A percentile compares a stretch with the other conserved stretches of the same genome.
These are phyloP conservation scores for Chiua virens DNA, from an alignment of 768 basidiomycete genomes.

Conservation along the genomic window DNA sequence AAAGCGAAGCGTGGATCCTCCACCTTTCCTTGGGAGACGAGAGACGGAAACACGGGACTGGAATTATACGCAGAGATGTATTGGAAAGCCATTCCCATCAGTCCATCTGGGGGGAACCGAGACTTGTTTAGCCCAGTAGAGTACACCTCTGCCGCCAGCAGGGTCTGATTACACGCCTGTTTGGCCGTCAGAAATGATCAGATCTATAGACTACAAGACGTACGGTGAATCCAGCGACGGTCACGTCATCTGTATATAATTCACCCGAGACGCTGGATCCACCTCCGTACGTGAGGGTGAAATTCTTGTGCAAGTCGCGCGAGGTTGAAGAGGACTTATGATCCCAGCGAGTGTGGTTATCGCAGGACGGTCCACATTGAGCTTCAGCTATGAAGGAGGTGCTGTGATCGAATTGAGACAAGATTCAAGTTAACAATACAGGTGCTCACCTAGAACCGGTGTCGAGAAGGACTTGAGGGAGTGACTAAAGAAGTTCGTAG, in stretches of 20 bases:
- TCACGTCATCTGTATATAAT: slow-evolving; percentile 3
- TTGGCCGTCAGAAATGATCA: background rate
- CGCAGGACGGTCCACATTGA: no score
- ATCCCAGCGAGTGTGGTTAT: no score
- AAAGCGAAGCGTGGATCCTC: no score
- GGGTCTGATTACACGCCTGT: slow-evolving; percentile 11
- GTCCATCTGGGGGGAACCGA: slow-evolving; percentile 11
- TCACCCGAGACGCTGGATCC: background rate
- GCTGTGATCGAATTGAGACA: slow-evolving; percentile 9
- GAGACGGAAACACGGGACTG: no score
- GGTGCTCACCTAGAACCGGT: slow-evolving; percentile 20
- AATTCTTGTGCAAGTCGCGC: background rate
- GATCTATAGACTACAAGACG: background rate
- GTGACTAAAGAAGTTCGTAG: no score
- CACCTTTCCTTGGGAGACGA: no score
- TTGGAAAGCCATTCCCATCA: slow-evolving; percentile 37
- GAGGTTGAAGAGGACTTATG: slow-evolving; percentile 14
- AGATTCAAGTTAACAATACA: background rate
- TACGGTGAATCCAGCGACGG: slow-evolving; percentile 9
- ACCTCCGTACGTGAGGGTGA: background rate
- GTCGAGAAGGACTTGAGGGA: slow-evolving; percentile 24
- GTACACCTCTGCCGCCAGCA: slow-evolving; percentile 8
- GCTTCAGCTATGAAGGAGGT: slow-evolving; percentile 27
- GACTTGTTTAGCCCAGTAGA: background rate
- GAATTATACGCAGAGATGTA: no score